phyloP scores from a whole-genome alignment of 2,329 filamentous ascomycete genomes.

The Zymoseptoria brevis region DNA sequence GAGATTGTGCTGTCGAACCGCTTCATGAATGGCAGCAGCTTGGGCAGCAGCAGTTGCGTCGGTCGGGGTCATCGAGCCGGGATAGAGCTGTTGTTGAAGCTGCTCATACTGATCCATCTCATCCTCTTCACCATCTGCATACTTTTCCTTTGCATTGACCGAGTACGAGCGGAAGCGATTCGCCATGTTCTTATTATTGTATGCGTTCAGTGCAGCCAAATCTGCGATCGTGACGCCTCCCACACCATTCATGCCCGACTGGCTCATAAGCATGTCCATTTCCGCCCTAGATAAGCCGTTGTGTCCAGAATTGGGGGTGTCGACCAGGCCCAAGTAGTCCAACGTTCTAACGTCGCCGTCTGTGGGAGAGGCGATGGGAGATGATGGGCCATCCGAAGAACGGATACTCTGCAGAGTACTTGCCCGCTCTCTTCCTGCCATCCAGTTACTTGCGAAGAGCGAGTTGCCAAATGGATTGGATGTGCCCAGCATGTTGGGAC shows the following conservation, averaged over 20 bases:
- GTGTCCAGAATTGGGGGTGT: conserved; percentile 75
- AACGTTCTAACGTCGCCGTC: conserved; percentile 89
- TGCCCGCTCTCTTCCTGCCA: conserved; percentile 68
- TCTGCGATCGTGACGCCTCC: conserved; percentile 55
- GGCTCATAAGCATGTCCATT: conserved; percentile 43
- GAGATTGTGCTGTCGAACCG: conserved; percentile 83
- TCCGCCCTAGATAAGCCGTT: conserved; percentile 61
- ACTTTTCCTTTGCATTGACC: conserved; percentile 97
- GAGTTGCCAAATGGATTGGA: conserved; percentile 54
- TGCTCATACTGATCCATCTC: conserved; percentile 43
- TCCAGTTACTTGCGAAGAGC: conserved; percentile 82
- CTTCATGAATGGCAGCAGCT: conserved; percentile 55
- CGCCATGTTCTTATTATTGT: conserved; percentile 61
- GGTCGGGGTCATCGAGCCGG: conserved; percentile 52
- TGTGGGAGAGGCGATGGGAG: conserved; percentile 73
- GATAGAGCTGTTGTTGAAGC: conserved; percentile 49
- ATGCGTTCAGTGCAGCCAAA: conserved; percentile 66
- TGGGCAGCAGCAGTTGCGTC: conserved; percentile 50
- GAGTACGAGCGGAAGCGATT: conserved; percentile 95
- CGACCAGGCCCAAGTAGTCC: conserved; percentile 90
- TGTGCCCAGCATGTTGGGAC: conserved; percentile 57
- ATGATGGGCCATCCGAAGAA: conserved; percentile 78
- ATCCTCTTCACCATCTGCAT: conserved; percentile 73
- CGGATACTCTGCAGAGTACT: conserved; percentile 85
- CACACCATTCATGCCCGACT: conserved; percentile 47